phyloP scores from a whole-genome alignment of 1,284 basidiomycete species.

The Puccinia coronata region DNA sequence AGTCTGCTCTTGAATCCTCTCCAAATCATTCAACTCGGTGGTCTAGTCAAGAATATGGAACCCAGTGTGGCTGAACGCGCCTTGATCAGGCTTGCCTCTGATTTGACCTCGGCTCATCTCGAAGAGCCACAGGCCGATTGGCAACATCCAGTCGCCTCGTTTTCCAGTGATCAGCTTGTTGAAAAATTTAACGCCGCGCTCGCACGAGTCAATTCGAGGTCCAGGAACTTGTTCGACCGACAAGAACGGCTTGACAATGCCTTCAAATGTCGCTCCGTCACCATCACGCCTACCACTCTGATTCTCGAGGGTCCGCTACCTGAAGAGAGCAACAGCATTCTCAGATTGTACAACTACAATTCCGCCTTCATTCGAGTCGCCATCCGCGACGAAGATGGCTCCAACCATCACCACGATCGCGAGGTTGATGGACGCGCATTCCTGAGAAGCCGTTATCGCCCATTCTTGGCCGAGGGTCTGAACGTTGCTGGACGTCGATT shows the following conservation, averaged over 20 bases:
- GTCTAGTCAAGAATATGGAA: not conserved
- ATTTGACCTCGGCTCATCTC: not conserved
- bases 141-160: not conserved
- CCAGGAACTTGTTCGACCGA: slow-evolving; percentile 5
- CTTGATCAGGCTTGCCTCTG: slow-evolving; percentile 29
- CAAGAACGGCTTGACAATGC: slow-evolving; percentile 5
- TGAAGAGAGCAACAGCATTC: slow-evolving; percentile 70
- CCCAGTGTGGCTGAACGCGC: not conserved
- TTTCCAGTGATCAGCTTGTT: slow-evolving; percentile 16
- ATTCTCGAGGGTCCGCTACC: slow-evolving; percentile 71
- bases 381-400: slow-evolving; percentile 73
- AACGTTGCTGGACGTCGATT: slow-evolving; percentile 68
- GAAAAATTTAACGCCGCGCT: slow-evolving; percentile 20
- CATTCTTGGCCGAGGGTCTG: slow-evolving; percentile 68
- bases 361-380: slow-evolving; percentile 72
- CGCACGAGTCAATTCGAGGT: not conserved
- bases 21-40: slow-evolving; percentile 60
- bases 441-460: slow-evolving; percentile 68
- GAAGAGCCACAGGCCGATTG: not conserved
- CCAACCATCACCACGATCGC: slow-evolving; percentile 69
- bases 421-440: slow-evolving; percentile 67
- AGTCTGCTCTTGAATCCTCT: slow-evolving; percentile 66
- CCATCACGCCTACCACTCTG: slow-evolving; percentile 70
- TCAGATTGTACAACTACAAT: slow-evolving; percentile 61
- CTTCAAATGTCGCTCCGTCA: slow-evolving; percentile 60